A percentile compares a stretch with the other conserved stretches of the same genome.
Evolutionary conservation across 495 filamentous ascomycete genomes (phyloP).

Genomic region (Aspergillus kassunensis): DNA sequence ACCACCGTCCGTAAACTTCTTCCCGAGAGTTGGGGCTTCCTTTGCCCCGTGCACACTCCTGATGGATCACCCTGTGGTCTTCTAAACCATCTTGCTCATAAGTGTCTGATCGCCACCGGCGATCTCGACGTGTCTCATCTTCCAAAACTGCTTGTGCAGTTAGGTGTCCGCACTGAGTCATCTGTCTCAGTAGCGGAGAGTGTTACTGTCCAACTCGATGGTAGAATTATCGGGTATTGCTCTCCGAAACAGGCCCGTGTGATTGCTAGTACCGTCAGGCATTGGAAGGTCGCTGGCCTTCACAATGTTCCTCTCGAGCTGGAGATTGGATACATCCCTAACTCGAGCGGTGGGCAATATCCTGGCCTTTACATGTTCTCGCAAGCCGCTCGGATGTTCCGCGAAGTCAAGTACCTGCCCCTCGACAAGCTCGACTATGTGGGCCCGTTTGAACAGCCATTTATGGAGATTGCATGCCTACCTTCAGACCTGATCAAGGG

Average conservation of each 20-base stretch:
- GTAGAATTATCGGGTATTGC: slow-evolving; percentile 85
- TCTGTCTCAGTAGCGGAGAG: slow-evolving; percentile 74
- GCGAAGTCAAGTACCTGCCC: slow-evolving; percentile 88
- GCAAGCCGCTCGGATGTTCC: slow-evolving; percentile 75
- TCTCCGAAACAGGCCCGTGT: slow-evolving; percentile 71
- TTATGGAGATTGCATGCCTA: slow-evolving; percentile 93
- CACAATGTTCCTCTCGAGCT: slow-evolving; percentile 79
- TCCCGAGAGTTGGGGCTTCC: slow-evolving; percentile 95
- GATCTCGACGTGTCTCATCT: slow-evolving; percentile 66
- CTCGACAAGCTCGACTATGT: slow-evolving; percentile 80
- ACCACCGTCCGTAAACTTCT: slow-evolving; percentile 93
- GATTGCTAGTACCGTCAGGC: slow-evolving; percentile 78
- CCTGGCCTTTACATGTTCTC: slow-evolving; percentile 95
- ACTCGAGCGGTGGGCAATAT: slow-evolving; percentile 83
- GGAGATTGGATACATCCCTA: slow-evolving; percentile 88
- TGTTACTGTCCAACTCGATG: slow-evolving; percentile 85
- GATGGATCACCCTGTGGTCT: slow-evolving; percentile 94
- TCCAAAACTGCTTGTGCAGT: slow-evolving; percentile 64
- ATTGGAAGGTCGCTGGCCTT: slow-evolving; percentile 93
- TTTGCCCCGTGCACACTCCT: slow-evolving; percentile 96
- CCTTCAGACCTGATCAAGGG: slow-evolving; percentile 79
- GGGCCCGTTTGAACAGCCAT: slow-evolving; percentile 92
- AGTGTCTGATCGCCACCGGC: slow-evolving; percentile 81
- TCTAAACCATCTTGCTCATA: slow-evolving; percentile 92
- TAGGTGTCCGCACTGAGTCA: slow-evolving; percentile 70